A percentile compares a stretch with the other conserved stretches of the same genome.
Evolutionary conservation across 1,284 basidiomycete species (phyloP).

Genomic region (Kwoniella shivajii): DNA sequence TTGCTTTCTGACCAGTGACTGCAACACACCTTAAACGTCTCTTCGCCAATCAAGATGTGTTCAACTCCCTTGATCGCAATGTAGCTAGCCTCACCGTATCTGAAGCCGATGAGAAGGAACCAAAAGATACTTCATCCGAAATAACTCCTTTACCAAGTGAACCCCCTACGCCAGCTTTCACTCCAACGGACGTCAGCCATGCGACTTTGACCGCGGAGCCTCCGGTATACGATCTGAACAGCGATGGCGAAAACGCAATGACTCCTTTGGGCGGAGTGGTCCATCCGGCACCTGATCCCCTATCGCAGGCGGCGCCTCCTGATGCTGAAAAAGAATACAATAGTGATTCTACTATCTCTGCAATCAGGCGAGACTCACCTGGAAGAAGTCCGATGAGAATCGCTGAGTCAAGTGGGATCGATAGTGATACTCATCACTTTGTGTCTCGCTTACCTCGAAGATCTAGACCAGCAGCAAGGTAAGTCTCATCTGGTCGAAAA

Average conservation of each 20-base stretch:
- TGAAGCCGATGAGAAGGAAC: constrained; percentile 69
- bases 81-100: constrained; percentile 64
- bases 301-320: constrained; percentile 22
- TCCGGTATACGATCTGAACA: constrained; percentile 4
- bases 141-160: constrained; percentile 18
- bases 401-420: constrained; percentile 46
- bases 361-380: constrained; percentile 49
- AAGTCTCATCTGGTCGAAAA: constrained; percentile 5
- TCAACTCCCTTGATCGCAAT: constrained; percentile 45
- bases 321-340: constrained; percentile 63
- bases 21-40: constrained; percentile 57
- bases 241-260: constrained; percentile 16
- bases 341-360: constrained; percentile 90
- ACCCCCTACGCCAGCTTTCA: constrained; percentile 18
- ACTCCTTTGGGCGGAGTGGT: constrained; percentile 31
- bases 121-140: constrained; percentile 21
- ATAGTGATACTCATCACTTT: constrained; percentile 47
- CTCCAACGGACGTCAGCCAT: neutral
- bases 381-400: neutral
- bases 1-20: constrained; percentile 38
- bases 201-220: neutral
- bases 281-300: constrained; percentile 12
- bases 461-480: constrained; percentile 42
- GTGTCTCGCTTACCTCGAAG: constrained; percentile 73
- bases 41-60: constrained; percentile 58